A percentile compares a stretch with the other conserved stretches of the same genome.
phyloP scores from a whole-genome alignment of 192 early-diverging fungal genomes.

The Borealophlyctis nickersoniae region DNA sequence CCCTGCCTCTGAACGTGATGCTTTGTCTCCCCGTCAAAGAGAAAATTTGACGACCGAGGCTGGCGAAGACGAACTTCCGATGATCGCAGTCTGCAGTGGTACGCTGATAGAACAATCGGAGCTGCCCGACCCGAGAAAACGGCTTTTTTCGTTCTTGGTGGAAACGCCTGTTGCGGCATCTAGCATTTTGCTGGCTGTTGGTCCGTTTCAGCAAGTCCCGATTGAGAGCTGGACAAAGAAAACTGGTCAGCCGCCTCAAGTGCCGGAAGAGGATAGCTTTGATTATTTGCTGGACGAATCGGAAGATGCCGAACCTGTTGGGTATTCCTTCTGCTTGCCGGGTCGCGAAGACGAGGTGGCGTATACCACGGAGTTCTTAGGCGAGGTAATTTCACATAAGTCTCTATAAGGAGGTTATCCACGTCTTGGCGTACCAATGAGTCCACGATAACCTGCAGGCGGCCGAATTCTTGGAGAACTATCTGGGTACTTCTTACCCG shows the following conservation, averaged over 20 bases:
- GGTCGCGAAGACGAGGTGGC: constrained; percentile 61
- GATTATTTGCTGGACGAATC: constrained; percentile 8
- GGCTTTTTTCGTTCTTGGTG: constrained; percentile 31
- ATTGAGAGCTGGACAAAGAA: constrained; percentile 14
- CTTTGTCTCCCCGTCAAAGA: neutral
- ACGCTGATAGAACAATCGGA: constrained; percentile 30
- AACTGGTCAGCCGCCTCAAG: constrained; percentile 11
- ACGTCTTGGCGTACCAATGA: neutral
- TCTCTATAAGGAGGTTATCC: neutral
- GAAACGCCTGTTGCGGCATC: constrained; percentile 28
- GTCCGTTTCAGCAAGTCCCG: constrained; percentile 30
- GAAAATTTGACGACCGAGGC: too few relatives aligned
- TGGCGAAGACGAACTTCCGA: neutral
- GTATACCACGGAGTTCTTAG: constrained; percentile 59
- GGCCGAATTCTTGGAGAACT: constrained; percentile 81
- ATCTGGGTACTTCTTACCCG: constrained; percentile 79
- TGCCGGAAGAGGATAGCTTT: constrained; percentile 6
- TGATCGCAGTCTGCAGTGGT: constrained; percentile 41
- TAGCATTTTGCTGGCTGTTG: constrained; percentile 41
- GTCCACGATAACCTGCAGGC: constrained; percentile 44
- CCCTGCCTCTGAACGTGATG: constrained; percentile 20
- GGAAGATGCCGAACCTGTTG: constrained; percentile 16
- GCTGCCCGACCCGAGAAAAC: constrained; percentile 25
- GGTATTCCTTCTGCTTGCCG: constrained; percentile 70
- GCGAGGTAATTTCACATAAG: constrained; percentile 53